Evolutionary conservation across 148 eudicot genomes (phyloP).

Genomic region (Chenopodium berlandieri): DNA sequence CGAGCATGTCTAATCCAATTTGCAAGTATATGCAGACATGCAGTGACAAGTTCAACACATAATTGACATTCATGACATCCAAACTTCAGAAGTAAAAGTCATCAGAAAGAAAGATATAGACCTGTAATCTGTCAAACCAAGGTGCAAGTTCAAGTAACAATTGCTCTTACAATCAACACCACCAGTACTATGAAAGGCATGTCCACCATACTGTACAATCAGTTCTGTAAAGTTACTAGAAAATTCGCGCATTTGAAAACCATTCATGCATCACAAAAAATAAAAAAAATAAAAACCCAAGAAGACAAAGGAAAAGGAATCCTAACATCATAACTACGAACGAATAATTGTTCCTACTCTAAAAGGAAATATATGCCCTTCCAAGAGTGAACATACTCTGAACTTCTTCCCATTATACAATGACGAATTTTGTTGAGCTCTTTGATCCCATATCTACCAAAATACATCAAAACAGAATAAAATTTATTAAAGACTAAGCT

Average conservation of each 20-base stretch:
- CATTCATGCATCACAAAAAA: neutral
- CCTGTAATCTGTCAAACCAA: conserved; percentile 97
- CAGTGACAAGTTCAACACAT: neutral
- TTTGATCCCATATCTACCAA: conserved; percentile 71
- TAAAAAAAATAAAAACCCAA: neutral
- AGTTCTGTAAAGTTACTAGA: neutral
- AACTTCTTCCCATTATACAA: conserved; percentile 76
- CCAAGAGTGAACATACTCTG: conserved; percentile 52
- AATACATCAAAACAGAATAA: neutral
- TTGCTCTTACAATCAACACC: conserved; percentile 28
- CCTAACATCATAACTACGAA: neutral
- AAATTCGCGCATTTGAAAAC: neutral
- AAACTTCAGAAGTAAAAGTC: neutral
- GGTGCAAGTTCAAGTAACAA: conserved; percentile 48
- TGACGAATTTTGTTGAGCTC: conserved; percentile 50
- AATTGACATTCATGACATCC: neutral
- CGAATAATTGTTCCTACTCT: too few species aligned
- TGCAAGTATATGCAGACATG: neutral
- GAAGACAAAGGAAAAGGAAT: neutral
- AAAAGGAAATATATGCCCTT: neutral
- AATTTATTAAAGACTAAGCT: too few species aligned
- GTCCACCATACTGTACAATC: conserved; percentile 68
- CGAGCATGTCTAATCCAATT: neutral
- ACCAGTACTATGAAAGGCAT: conserved; percentile 9
- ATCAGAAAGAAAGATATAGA: conserved; percentile 19